Conservation (phyloP, 257 asterid genomes). For the Nicotiana tomentosiformis region DNA sequence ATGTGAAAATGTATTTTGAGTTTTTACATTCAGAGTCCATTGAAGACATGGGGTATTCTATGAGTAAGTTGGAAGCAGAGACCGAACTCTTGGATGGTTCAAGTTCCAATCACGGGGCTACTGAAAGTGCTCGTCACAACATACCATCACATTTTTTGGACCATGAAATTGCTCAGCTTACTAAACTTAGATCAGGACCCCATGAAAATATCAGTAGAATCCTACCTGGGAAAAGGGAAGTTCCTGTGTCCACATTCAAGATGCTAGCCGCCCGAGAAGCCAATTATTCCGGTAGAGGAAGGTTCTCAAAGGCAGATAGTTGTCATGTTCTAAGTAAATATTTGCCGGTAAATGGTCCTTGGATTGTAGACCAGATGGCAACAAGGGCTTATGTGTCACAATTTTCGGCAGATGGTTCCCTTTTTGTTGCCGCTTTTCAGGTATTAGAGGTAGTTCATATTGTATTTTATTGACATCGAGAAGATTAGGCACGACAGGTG, state of each 20-base stretch:
- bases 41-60: constrained; percentile 56
- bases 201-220: constrained; percentile 39
- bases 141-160: constrained; percentile 25
- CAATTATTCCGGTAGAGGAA: constrained; percentile 58
- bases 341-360: constrained; percentile 67
- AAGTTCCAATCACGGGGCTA: constrained; percentile 26
- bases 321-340: constrained; percentile 64
- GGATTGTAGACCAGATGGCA: constrained; percentile 73
- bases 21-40: constrained; percentile 19
- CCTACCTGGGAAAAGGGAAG: constrained; percentile 39
- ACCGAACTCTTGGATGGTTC: constrained; percentile 46
- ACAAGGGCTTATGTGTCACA: constrained; percentile 81
- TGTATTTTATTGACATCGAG: neutral
- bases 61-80: constrained; percentile 56
- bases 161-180: constrained; percentile 67
- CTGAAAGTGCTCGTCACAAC: constrained; percentile 13
- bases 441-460: constrained; percentile 23
- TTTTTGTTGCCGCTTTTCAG: constrained; percentile 91
- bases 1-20: constrained; percentile 11
- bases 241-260: constrained; percentile 48
- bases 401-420: constrained; percentile 80
- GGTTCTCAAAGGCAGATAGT: constrained; percentile 64
- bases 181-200: constrained; percentile 63
- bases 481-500: neutral
- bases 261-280: constrained; percentile 83